phyloP scores from a whole-genome alignment of 2,329 filamentous ascomycete genomes.

The Fusarium oxysporum region DNA sequence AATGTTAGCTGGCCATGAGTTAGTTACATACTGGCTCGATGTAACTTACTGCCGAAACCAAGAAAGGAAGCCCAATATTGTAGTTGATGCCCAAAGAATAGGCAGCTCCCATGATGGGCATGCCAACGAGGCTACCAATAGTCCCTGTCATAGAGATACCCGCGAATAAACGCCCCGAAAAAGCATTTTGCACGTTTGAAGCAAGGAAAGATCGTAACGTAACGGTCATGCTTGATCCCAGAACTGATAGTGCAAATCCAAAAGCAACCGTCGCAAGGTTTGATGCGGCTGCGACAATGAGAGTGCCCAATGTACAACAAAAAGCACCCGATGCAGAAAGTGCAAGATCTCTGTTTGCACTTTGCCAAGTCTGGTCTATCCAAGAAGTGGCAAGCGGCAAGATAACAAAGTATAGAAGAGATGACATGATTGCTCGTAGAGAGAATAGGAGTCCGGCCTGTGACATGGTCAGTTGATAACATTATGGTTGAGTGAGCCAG shows the following conservation, averaged over 20 bases:
- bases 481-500: fast-evolving
- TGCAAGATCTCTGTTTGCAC: not conserved
- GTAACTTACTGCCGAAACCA: not conserved
- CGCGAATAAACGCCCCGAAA: conserved; percentile 6
- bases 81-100: not conserved
- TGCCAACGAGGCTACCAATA: not conserved
- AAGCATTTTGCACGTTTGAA: not conserved
- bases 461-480: not conserved
- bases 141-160: not conserved
- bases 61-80: not conserved
- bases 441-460: not conserved
- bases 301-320: not conserved
- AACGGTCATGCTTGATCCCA: not conserved
- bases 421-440: not conserved
- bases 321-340: not conserved
- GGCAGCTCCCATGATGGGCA: not conserved
- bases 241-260: not conserved
- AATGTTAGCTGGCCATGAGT: not conserved
- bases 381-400: not conserved
- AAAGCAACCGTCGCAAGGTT: not conserved
- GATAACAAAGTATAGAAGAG: not conserved
- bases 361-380: not conserved
- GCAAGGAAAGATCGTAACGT: conserved; percentile 3
- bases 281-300: not conserved
- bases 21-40: fast-evolving